These are phyloP conservation scores for Paecilomyces fulvus DNA, from an alignment of 2,329 filamentous ascomycete genomes.

Conservation along the genomic window DNA sequence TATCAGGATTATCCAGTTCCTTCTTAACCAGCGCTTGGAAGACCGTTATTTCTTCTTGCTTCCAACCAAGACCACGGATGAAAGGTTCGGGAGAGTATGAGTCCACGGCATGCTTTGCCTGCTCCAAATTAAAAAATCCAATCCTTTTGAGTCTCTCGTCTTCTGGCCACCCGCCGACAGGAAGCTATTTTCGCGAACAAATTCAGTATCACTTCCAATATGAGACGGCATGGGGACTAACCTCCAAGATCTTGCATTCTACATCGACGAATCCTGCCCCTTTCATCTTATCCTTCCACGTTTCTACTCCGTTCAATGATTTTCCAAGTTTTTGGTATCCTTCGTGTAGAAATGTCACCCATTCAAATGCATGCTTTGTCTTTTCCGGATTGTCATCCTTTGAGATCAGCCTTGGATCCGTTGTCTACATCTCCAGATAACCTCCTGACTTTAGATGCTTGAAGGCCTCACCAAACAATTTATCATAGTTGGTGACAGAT, in stretches of 20 bases:
- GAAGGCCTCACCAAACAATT: constrained; percentile 17
- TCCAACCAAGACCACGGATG: constrained; percentile 32
- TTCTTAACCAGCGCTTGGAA: constrained; percentile 30
- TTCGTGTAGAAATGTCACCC: not conserved
- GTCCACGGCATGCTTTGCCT: constrained; percentile 28
- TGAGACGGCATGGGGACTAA: not conserved
- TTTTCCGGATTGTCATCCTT: not conserved
- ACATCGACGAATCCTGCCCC: not conserved
- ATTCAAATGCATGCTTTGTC: not conserved
- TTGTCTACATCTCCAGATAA: constrained; percentile 33
- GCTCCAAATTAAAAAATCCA: constrained; percentile 32
- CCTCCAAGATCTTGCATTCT: not conserved
- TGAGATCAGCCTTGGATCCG: not conserved
- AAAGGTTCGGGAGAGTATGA: constrained; percentile 30
- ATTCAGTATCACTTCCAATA: not conserved
- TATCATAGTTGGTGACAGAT: constrained; percentile 13
- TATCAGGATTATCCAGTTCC: constrained; percentile 27
- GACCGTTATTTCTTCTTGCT: constrained; percentile 27
- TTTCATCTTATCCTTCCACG: constrained; percentile 65
- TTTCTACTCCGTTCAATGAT: constrained; percentile 55
- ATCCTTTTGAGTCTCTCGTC: constrained; percentile 46
- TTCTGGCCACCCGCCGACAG: constrained; percentile 45
- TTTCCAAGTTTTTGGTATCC: constrained; percentile 47
- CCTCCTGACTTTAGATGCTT: constrained; percentile 40
- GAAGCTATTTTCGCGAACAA: constrained; percentile 26